Conservation (phyloP, 2,329 filamentous ascomycete species). For the Colletotrichum aenigma region DNA sequence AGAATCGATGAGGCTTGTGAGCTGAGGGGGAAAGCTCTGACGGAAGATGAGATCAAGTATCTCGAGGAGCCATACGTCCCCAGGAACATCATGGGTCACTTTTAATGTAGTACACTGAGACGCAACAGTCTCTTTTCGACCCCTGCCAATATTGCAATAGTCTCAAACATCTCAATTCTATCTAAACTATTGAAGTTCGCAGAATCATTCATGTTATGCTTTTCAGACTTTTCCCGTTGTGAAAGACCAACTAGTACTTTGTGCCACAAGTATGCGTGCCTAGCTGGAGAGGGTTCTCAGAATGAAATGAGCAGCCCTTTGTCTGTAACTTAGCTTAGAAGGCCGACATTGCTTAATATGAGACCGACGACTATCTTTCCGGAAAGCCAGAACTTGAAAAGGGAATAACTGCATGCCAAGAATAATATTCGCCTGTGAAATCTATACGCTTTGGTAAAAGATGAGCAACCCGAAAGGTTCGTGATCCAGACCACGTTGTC, state of each 20-base stretch:
- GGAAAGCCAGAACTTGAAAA: background rate
- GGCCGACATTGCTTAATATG: background rate
- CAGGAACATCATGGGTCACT: slow-evolving; percentile 25
- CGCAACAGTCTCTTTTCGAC: background rate
- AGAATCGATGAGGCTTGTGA: slow-evolving; percentile 14
- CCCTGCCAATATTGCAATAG: background rate
- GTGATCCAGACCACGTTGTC: background rate
- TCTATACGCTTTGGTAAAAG: background rate
- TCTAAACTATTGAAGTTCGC: background rate
- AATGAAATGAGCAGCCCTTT: background rate
- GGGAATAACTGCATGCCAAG: background rate
- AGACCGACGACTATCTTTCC: background rate
- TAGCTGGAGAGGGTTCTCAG: background rate
- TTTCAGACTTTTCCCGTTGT: background rate
- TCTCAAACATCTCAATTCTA: background rate
- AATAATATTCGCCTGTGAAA: background rate
- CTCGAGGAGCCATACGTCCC: slow-evolving; percentile 15
- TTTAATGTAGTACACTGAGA: slow-evolving; percentile 12
- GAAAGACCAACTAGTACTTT: background rate
- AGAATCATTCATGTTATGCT: background rate
- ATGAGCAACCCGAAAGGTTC: background rate
- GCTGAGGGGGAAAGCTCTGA: slow-evolving; percentile 3
- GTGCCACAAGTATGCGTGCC: background rate
- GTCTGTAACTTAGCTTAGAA: background rate
- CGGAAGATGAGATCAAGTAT: slow-evolving; percentile 5